Evolutionary conservation across 768 basidiomycete genomes (phyloP).

Genomic region (Hygrophoropsis aurantiaca): DNA sequence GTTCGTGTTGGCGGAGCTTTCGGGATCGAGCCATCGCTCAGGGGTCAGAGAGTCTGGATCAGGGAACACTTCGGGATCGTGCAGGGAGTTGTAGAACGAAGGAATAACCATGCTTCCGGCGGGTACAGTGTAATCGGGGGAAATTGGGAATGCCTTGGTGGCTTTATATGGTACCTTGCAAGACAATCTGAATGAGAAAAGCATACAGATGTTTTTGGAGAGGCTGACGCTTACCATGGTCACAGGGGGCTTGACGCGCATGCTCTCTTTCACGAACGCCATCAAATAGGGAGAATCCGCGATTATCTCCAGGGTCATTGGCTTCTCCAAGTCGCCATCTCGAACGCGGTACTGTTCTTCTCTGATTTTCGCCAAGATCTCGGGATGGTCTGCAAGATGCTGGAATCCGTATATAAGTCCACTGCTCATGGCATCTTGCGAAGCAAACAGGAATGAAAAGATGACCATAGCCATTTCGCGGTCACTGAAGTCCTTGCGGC

Average conservation of each 20-base stretch:
- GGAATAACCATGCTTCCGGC: constrained; percentile 92
- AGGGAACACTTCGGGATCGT: constrained; percentile 86
- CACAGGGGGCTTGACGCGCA: constrained; percentile 91
- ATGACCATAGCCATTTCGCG: constrained; percentile 97
- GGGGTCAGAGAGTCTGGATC: constrained; percentile 82
- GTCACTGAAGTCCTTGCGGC: constrained; percentile 85
- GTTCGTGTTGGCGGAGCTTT: constrained; percentile 74
- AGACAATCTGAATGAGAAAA: constrained; percentile 12
- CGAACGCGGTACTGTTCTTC: constrained; percentile 89
- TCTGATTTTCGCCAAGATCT: constrained; percentile 82
- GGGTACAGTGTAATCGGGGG: constrained; percentile 89
- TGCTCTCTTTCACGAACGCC: constrained; percentile 91
- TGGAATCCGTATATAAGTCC: constrained; percentile 97
- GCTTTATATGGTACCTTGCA: constrained; percentile 88
- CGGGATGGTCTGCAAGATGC: constrained; percentile 90
- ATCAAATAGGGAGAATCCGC: constrained; percentile 92
- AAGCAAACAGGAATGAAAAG: constrained; percentile 94
- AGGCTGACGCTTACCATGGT: constrained; percentile 68
- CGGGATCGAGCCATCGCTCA: constrained; percentile 89
- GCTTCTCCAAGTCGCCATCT: constrained; percentile 69
- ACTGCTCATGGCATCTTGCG: constrained; percentile 97
- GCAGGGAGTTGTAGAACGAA: constrained; percentile 88
- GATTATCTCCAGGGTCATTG: constrained; percentile 83
- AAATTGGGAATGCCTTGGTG: constrained; percentile 88
- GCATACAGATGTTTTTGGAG: background rate